Percentiles rank a stretch among this genome's conserved stretches.
These are phyloP conservation scores for Coniochaeta pulveracea DNA, from an alignment of 2,329 filamentous ascomycete genomes.

Conservation along the genomic window DNA sequence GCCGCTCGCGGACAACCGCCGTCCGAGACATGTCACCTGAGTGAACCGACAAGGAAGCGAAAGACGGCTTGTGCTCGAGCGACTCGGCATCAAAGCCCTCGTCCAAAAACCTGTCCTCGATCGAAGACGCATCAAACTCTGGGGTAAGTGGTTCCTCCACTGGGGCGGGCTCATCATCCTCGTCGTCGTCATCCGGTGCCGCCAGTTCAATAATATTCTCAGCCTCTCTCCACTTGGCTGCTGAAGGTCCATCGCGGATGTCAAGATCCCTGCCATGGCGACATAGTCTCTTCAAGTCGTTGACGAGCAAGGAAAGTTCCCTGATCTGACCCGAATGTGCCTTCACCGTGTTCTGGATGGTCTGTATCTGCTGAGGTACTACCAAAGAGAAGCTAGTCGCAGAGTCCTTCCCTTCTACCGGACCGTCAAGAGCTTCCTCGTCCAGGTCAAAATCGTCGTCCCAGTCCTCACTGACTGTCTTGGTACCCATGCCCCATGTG, in stretches of 20 bases:
- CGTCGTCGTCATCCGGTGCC: constrained; percentile 52
- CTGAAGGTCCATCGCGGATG: constrained; percentile 48
- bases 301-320: constrained; percentile 70
- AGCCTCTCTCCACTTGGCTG: constrained; percentile 64
- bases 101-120: constrained; percentile 32
- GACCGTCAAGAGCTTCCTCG: constrained; percentile 24
- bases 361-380: constrained; percentile 71
- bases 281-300: constrained; percentile 70
- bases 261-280: constrained; percentile 57
- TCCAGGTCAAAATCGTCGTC: constrained; percentile 80
- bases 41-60: constrained; percentile 21
- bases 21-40: constrained; percentile 35
- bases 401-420: constrained; percentile 22
- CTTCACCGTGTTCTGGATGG: constrained; percentile 70
- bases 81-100: constrained; percentile 35
- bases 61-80: constrained; percentile 25
- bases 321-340: constrained; percentile 76
- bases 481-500: constrained; percentile 71
- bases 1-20: constrained; percentile 41
- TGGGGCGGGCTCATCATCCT: constrained; percentile 24
- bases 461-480: constrained; percentile 77
- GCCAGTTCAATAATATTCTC: constrained; percentile 83
- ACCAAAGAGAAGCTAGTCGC: constrained; percentile 41
- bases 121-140: constrained; percentile 26
- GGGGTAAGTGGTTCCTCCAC: neutral